A percentile compares a stretch with the other conserved stretches of the same genome.
These are phyloP conservation scores for Prunus dulcis DNA, from an alignment of 306 rosid species.

Conservation along the genomic window DNA sequence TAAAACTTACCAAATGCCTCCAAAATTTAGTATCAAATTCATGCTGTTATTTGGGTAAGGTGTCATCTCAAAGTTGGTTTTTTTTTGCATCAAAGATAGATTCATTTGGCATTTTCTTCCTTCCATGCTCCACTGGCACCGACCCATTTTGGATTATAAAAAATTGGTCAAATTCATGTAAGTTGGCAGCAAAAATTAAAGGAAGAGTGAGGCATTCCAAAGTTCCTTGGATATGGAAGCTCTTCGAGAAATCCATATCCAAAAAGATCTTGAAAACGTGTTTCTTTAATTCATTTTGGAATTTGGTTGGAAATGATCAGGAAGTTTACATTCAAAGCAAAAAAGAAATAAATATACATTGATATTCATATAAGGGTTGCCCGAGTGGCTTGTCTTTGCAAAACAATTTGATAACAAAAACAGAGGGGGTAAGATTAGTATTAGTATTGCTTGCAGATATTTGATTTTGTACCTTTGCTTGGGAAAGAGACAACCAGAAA, in stretches of 20 bases:
- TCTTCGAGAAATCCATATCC: neutral
- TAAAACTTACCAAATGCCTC: neutral
- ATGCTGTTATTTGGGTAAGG: slow-evolving; percentile 24
- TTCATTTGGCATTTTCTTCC: slow-evolving; percentile 7
- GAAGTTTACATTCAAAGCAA: neutral
- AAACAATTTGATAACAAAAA: neutral
- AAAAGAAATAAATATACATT: neutral
- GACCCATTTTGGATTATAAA: slow-evolving; percentile 10
- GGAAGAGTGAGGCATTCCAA: slow-evolving; percentile 12
- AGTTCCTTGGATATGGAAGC: slow-evolving; percentile 13
- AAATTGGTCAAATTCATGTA: slow-evolving; percentile 17
- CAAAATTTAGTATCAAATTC: slow-evolving; percentile 2
- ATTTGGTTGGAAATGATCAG: neutral
- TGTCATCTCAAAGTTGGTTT: slow-evolving; percentile 12
- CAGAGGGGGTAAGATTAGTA: neutral
- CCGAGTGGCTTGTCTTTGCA: slow-evolving; percentile 21
- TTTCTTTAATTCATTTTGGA: neutral
- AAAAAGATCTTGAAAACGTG: neutral
- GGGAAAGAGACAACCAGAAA: slow-evolving; percentile 15
- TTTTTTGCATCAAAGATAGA: neutral
- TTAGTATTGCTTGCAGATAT: slow-evolving; percentile 2
- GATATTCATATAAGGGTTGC: slow-evolving; percentile 7
- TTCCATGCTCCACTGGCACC: slow-evolving; percentile 37
- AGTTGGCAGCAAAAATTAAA: slow-evolving; percentile 14
- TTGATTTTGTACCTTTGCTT: slow-evolving; percentile 15